phyloP scores from a whole-genome alignment of 208 protist species.

The Endotrypanum monterogeii region DNA sequence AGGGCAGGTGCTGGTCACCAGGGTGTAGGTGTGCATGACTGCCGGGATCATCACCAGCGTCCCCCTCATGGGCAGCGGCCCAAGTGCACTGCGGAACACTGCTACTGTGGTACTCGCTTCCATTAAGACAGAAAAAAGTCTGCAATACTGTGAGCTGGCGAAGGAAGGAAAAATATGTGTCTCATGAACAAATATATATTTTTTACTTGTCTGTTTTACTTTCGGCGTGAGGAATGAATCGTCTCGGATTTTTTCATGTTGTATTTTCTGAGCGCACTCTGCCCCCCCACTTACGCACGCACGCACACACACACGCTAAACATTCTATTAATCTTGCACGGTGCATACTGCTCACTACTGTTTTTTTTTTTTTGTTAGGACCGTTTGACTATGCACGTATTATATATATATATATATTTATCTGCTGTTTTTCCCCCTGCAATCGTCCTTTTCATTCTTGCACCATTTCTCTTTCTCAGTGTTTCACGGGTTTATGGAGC shows the following conservation, averaged over 20 bases:
- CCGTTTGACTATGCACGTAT: too few species aligned
- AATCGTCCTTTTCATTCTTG: conserved; percentile 18
- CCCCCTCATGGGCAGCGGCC: conserved; percentile 21
- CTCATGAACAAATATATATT: too few species aligned
- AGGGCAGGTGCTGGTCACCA: not conserved
- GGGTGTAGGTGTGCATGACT: conserved; percentile 10
- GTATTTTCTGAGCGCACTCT: too few species aligned
- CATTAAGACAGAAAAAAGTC: conserved; percentile 25
- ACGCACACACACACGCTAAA: not conserved
- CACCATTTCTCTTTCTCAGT: conserved; percentile 15
- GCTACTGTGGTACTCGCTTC: conserved; percentile 77
- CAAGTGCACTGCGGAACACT: conserved; percentile 68
- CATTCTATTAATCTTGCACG: not conserved
- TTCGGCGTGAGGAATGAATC: too few species aligned
- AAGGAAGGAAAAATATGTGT: too few species aligned
- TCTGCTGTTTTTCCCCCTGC: not conserved
- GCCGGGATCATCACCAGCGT: conserved; percentile 1
- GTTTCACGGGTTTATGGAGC: too few species aligned
- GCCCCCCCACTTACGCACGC: too few species aligned
- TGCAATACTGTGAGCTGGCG: not conserved
- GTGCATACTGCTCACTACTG: not conserved
- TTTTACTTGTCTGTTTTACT: too few species aligned
- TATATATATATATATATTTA: conserved; percentile 15
- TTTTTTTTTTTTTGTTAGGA: not conserved
- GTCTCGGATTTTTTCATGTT: too few species aligned